Evolutionary conservation across 2,329 filamentous ascomycete species (phyloP).

Genomic region (Fusarium staphyleae): DNA sequence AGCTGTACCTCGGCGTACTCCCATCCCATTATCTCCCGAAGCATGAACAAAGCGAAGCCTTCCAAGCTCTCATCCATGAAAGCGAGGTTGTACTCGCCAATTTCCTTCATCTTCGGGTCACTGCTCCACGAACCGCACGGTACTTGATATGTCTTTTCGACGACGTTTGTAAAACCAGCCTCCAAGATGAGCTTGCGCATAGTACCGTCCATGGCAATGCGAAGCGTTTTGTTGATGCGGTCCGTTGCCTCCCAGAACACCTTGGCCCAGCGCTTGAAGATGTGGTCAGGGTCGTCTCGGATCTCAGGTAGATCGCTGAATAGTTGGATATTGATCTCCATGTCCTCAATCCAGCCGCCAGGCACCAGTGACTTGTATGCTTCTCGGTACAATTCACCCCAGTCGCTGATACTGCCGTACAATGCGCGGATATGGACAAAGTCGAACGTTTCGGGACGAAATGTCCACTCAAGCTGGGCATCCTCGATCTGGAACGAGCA

Average conservation of each 20-base stretch:
- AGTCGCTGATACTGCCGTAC: constrained; percentile 7
- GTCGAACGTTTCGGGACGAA: constrained; percentile 6
- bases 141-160: constrained; percentile 23
- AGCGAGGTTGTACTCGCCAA: constrained; percentile 4
- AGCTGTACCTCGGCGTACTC: constrained; percentile 13
- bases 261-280: constrained; percentile 29
- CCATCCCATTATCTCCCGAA: constrained; percentile 19
- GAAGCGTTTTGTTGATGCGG: constrained; percentile 14
- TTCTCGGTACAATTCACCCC: constrained; percentile 2
- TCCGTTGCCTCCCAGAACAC: constrained; percentile 34
- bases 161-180: constrained; percentile 27
- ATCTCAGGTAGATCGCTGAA: constrained; percentile 26
- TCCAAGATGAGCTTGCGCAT: constrained; percentile 19
- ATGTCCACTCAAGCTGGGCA: no score
- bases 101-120: constrained; percentile 24
- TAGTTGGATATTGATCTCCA: constrained; percentile 30
- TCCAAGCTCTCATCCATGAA: constrained; percentile 22
- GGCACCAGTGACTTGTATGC: background rate
- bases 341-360: constrained; percentile 26
- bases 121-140: constrained; percentile 28
- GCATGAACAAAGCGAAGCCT: constrained; percentile 17
- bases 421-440: constrained; percentile 7
- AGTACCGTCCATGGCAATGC: constrained; percentile 20
- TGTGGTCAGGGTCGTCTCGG: constrained; percentile 21
- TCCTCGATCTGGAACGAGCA: no score